phyloP scores from a whole-genome alignment of 2,329 filamentous ascomycete genomes.

The Botryotinia narcissicola region DNA sequence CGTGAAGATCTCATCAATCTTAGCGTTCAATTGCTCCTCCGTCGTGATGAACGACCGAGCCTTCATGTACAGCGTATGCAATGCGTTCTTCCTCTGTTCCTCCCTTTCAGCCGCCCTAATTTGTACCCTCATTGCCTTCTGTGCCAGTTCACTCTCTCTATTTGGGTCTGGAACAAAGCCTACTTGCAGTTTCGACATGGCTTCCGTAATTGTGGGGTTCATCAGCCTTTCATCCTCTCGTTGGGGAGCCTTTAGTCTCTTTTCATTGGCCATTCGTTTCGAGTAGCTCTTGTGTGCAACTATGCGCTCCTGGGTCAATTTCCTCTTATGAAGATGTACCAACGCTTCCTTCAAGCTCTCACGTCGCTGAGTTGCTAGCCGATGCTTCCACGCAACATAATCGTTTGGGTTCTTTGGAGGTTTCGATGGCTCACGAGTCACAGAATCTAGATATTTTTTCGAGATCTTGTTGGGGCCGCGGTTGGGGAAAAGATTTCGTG shows the following conservation, averaged over 20 bases:
- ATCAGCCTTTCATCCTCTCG: constrained; percentile 76
- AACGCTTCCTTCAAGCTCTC: constrained; percentile 71
- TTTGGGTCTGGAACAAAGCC: constrained; percentile 59
- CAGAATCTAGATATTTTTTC: constrained; percentile 57
- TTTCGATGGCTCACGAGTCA: constrained; percentile 53
- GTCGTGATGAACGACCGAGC: constrained; percentile 83
- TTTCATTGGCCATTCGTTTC: constrained; percentile 49
- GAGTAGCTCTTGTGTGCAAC: constrained; percentile 44
- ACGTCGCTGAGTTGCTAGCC: constrained; percentile 70
- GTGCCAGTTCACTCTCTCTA: constrained; percentile 54
- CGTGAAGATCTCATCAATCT: constrained; percentile 75
- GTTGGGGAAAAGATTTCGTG: constrained; percentile 72
- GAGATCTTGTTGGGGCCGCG: constrained; percentile 60
- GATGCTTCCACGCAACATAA: constrained; percentile 60
- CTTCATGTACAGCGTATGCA: constrained; percentile 88
- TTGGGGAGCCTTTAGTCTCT: constrained; percentile 60
- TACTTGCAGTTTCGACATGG: constrained; percentile 49
- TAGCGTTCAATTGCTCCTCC: constrained; percentile 70
- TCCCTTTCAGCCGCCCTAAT: constrained; percentile 51
- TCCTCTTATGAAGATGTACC: constrained; percentile 64
- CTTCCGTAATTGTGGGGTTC: constrained; percentile 59
- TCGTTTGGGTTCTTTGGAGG: constrained; percentile 32
- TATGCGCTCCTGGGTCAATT: constrained; percentile 45
- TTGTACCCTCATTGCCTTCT: constrained; percentile 43
- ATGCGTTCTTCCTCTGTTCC: constrained; percentile 62